These are phyloP conservation scores for Lepidium africanum DNA, from an alignment of 345 rosid species.

Conservation along the genomic window DNA sequence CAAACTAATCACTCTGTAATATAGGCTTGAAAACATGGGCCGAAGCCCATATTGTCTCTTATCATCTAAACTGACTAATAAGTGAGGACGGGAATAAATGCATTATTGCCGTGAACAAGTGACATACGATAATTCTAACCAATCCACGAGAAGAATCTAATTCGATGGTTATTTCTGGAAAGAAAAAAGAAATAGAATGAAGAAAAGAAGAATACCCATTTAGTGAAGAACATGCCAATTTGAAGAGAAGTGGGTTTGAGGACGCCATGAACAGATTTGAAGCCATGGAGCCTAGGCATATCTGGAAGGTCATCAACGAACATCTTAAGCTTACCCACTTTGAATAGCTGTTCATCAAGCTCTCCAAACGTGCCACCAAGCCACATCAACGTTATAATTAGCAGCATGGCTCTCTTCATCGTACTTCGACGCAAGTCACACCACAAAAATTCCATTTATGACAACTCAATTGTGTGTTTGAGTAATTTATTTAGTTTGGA, in stretches of 20 bases:
- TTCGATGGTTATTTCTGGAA: neutral
- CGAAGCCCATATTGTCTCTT: neutral
- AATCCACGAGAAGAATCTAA: neutral
- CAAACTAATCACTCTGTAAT: neutral
- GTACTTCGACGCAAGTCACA: neutral
- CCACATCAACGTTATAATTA: constrained; percentile 12
- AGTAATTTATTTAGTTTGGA: neutral
- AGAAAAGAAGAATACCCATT: constrained; percentile 45
- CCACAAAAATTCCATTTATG: constrained; percentile 11
- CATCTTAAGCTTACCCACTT: constrained; percentile 43
- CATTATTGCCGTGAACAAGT: neutral
- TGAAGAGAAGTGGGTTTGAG: constrained; percentile 38
- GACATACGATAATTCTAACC: neutral
- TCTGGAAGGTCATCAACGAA: constrained; percentile 73
- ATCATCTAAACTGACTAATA: neutral
- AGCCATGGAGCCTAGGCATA: constrained; percentile 67
- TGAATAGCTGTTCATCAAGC: constrained; percentile 30
- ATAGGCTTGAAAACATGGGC: neutral
- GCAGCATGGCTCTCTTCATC: constrained; percentile 17
- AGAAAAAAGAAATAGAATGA: neutral
- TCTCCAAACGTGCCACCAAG: constrained; percentile 20
- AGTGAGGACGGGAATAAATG: neutral
- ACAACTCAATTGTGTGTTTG: neutral
- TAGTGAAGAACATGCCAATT: constrained; percentile 72
- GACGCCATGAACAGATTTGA: constrained; percentile 29